These are phyloP conservation scores for Groenewaldozyma tartarivorans DNA, from an alignment of 805 yeast species.

Conservation along the genomic window DNA sequence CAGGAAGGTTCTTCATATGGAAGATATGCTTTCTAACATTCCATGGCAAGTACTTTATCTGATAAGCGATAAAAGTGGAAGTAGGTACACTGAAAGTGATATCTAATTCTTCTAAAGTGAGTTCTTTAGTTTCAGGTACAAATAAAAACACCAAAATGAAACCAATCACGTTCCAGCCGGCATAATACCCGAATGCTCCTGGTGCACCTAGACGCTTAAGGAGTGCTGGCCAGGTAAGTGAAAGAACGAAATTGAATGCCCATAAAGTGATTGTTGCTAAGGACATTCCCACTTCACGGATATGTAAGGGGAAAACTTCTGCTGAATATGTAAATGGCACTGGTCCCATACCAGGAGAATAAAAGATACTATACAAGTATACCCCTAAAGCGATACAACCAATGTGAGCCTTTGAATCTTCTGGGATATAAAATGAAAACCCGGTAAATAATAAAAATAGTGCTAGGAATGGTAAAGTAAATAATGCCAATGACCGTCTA, in stretches of 20 bases:
- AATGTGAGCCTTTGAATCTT: constrained; percentile 37
- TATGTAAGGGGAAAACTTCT: constrained; percentile 70
- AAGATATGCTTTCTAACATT: constrained; percentile 16
- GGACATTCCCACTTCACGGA: constrained; percentile 74
- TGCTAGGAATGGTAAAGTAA: constrained; percentile 53
- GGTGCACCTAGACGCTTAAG: constrained; percentile 57
- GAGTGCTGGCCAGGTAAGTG: constrained; percentile 75
- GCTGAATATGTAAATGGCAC: constrained; percentile 86
- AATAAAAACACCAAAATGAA: constrained; percentile 47
- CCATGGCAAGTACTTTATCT: constrained; percentile 26
- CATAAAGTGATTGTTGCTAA: constrained; percentile 54
- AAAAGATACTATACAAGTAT: constrained; percentile 61
- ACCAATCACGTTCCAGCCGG: constrained; percentile 74
- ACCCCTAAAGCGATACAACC: constrained; percentile 67
- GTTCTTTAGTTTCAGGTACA: constrained; percentile 59
- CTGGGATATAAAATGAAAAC: constrained; percentile 61
- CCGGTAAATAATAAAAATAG: constrained; percentile 41
- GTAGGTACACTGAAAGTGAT: constrained; percentile 56
- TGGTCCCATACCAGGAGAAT: constrained; percentile 82
- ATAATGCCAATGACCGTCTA: constrained; percentile 48
- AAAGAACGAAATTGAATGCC: constrained; percentile 49
- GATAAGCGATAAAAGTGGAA: constrained; percentile 43
- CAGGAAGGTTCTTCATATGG: constrained; percentile 16
- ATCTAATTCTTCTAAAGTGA: constrained; percentile 69
- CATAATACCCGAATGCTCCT: constrained; percentile 86